Evolutionary conservation across 495 filamentous ascomycete genomes (phyloP), one percentile per base, ranked within the genome.

Genomic region (Aspergillus ellipticus): DNA sequence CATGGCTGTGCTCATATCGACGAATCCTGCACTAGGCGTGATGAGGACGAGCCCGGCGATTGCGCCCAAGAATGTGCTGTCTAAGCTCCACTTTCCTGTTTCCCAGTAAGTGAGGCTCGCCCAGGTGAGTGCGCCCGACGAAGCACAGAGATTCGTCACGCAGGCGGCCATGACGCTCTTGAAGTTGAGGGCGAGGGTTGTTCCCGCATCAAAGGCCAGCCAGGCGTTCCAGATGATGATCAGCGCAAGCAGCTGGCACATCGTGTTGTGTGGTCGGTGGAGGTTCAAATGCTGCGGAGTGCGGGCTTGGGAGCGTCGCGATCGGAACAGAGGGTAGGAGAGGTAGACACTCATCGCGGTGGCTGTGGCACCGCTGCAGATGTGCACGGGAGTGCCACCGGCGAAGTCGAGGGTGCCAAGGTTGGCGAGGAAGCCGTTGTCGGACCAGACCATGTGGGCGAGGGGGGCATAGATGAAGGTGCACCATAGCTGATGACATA

Each of bases 141-240:
- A 69, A 20, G 78, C 78, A 58, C 74, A 78, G 11, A 80, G 64
- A 49, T 79, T 80, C 1, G 77, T 80, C 20, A 79, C 73, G 51
- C 70, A 76, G 39, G 72, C 60, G 6, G 76, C 73, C 75, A 80
- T 77, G 42, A 79, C 64, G 15, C 62, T 65, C 49, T 74, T 74
- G 60, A 79, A 74, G 58, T 76, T 79, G 2, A 74, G 58, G 1
- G 60, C 61, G 7, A 81, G 66, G 0, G 74, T 76, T 0, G 76
- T 78, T 11, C 78, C 78, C 2, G 75, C 78, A 58, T 83, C 82
- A 66, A 84, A 84, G 39, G 78, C 78, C 29, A 78, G 67, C 78
- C 77, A 81, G 13, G 76, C 72, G 56, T 79, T 77, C 80, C 79
- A 83, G 55, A 82, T 79, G 45, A 79, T 70, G 49, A 78, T 67